These are phyloP conservation scores for Poronia punctata DNA, from an alignment of 495 filamentous ascomycete genomes.

Conservation along the genomic window DNA sequence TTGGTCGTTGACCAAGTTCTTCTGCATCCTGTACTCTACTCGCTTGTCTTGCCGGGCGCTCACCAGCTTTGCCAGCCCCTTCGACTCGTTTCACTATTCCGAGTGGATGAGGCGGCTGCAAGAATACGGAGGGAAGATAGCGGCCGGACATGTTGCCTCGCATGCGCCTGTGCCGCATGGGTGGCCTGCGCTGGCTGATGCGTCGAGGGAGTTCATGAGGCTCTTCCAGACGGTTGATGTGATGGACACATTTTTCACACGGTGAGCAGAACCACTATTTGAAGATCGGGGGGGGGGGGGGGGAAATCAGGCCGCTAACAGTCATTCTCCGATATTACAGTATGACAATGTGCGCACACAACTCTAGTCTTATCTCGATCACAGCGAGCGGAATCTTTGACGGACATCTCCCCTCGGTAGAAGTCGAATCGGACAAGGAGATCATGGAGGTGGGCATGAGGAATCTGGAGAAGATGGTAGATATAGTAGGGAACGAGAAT, in stretches of 20 bases:
- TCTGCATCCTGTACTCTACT: slow-evolving; percentile 5
- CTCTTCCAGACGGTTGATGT: background rate
- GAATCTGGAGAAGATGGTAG: background rate
- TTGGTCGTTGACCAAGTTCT: background rate
- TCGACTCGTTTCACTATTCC: background rate
- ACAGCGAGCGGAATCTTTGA: background rate
- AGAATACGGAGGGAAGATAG: background rate
- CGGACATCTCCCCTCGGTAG: background rate
- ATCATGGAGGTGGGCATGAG: background rate
- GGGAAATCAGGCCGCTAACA: background rate
- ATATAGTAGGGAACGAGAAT: background rate
- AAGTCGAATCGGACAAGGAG: background rate
- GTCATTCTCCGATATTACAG: background rate
- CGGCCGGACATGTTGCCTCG: background rate
- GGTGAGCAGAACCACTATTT: background rate
- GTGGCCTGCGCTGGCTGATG: background rate
- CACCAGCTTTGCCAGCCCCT: background rate
- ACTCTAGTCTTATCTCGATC: background rate
- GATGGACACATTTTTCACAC: background rate
- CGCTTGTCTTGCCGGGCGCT: background rate
- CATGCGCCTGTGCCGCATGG: background rate
- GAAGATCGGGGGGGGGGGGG: too few relatives aligned
- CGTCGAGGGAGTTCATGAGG: background rate
- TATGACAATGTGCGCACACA: background rate
- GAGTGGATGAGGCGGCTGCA: background rate